Conservation (phyloP, 1,284 basidiomycete species). For the Dichomitus squalens region DNA sequence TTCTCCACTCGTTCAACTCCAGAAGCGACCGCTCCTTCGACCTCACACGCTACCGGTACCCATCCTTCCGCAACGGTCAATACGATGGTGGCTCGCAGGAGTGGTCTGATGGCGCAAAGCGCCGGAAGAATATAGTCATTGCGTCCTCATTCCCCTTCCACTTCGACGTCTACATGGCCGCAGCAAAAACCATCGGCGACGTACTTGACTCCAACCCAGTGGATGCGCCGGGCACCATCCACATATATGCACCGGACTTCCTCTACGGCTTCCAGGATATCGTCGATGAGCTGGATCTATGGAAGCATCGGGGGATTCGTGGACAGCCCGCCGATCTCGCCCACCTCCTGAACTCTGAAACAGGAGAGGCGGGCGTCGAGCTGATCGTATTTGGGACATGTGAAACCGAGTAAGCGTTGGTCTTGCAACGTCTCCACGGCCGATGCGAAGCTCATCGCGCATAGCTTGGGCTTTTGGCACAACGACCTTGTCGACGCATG, state of each 20-base stretch:
- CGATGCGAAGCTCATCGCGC: not conserved
- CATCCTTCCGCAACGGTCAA: not conserved
- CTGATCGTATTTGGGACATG: slow-evolving; percentile 41
- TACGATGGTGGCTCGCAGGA: not conserved
- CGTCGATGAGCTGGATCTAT: slow-evolving; percentile 32
- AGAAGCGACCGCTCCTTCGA: not conserved
- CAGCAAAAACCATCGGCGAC: slow-evolving; percentile 36
- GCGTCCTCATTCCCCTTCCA: slow-evolving; percentile 37
- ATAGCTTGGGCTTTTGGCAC: slow-evolving; percentile 25
- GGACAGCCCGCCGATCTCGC: slow-evolving; percentile 27
- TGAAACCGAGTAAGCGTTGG: slow-evolving; percentile 37
- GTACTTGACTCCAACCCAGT: slow-evolving; percentile 23
- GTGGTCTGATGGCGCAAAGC: not conserved
- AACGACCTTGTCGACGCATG: slow-evolving; percentile 36
- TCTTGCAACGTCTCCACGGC: not conserved
- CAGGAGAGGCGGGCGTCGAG: slow-evolving; percentile 31
- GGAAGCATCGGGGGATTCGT: slow-evolving; percentile 31
- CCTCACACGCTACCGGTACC: not conserved
- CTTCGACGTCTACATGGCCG: slow-evolving; percentile 39
- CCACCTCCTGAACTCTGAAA: slow-evolving; percentile 22
- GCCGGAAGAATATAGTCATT: slow-evolving; percentile 29
- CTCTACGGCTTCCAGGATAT: slow-evolving; percentile 34
- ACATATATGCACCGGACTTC: slow-evolving; percentile 34
- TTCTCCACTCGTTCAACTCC: slow-evolving; percentile 7
- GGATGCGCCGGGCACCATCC: slow-evolving; percentile 24